These are phyloP conservation scores for Trametes hirsuta DNA, from an alignment of 1,284 basidiomycete genomes.

Conservation along the genomic window DNA sequence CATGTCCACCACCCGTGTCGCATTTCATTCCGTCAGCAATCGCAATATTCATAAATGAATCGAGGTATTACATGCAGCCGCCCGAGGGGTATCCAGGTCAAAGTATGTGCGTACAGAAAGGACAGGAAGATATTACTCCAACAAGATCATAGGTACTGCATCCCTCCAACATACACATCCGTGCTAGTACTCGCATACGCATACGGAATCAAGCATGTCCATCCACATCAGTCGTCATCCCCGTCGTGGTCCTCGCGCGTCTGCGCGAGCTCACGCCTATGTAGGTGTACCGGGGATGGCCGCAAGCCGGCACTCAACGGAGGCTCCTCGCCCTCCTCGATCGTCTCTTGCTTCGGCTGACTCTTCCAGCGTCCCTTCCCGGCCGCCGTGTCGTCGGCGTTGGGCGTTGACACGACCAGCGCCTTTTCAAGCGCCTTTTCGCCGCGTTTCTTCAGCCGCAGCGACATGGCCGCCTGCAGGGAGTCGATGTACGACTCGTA, in stretches of 20 bases:
- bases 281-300: conserved; percentile 26
- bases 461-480: conserved; percentile 76
- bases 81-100: conserved; percentile 23
- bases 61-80: conserved; percentile 16
- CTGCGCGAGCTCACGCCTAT: conserved; percentile 53
- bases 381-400: conserved; percentile 40
- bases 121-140: conserved; percentile 24
- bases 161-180: conserved; percentile 6
- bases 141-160: conserved; percentile 26
- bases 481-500: conserved; percentile 96
- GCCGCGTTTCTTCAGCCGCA: conserved; percentile 83
- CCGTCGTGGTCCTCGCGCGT: conserved; percentile 17
- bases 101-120: conserved; percentile 21
- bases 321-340: conserved; percentile 56
- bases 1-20: not conserved
- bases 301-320: conserved; percentile 42
- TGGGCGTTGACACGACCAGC: conserved; percentile 47
- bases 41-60: conserved; percentile 6
- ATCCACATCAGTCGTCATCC: conserved; percentile 3
- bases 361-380: conserved; percentile 51
- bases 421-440: conserved; percentile 85
- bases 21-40: conserved; percentile 26
- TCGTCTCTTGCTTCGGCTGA: conserved; percentile 48
- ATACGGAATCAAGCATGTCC: conserved; percentile 9
- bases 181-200: not conserved